A percentile compares a stretch with the other conserved stretches of the same genome.
phyloP scores from a whole-genome alignment of 2,329 filamentous ascomycete genomes.

The Calonectria hawksworthii region DNA sequence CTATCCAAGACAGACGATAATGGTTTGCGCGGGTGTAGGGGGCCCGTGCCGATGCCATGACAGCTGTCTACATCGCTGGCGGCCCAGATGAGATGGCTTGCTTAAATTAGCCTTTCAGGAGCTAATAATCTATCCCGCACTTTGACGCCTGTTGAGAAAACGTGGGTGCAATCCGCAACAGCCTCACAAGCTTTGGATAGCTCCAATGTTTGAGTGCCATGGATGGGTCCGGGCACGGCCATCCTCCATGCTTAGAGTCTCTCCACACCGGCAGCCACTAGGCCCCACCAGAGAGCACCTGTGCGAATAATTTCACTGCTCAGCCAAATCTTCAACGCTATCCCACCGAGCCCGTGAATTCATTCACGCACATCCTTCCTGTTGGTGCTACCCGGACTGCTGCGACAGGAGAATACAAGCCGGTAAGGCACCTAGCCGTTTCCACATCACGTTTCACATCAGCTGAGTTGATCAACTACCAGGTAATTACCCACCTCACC shows the following conservation, averaged over 20 bases:
- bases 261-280: conserved; percentile 11
- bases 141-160: background rate
- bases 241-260: background rate
- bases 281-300: conserved; percentile 13
- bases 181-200: background rate
- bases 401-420: background rate
- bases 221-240: conserved; percentile 7
- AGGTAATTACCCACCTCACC: background rate
- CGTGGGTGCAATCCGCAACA: background rate
- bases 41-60: background rate
- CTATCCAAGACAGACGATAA: background rate
- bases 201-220: conserved; percentile 1
- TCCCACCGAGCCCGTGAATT: conserved; percentile 2
- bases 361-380: background rate
- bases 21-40: background rate
- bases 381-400: background rate
- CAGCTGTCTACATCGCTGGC: background rate
- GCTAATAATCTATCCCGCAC: background rate
- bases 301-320: conserved; percentile 23
- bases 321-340: background rate
- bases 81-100: background rate
- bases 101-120: background rate
- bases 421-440: background rate
- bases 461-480: background rate
- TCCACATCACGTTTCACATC: background rate